phyloP scores from a whole-genome alignment of 305 asterid species.

The Fraxinus latifolia region DNA sequence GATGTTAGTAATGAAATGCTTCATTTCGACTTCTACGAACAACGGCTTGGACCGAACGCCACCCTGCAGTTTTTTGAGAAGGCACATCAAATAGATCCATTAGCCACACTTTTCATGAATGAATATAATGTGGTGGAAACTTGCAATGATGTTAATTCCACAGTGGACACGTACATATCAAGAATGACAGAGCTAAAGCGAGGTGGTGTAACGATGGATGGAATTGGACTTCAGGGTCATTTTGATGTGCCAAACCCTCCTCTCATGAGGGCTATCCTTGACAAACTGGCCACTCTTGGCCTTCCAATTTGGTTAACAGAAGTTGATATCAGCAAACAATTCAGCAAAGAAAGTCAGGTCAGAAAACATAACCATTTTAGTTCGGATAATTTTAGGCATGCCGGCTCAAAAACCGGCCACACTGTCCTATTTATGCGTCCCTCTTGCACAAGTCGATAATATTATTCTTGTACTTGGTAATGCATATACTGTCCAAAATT shows the following conservation, averaged over 20 bases:
- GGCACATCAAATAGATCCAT: constrained; percentile 53
- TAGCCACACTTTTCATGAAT: constrained; percentile 61
- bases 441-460: not conserved
- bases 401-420: not conserved
- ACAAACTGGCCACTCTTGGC: constrained; percentile 60
- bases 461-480: not conserved
- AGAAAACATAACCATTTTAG: not conserved
- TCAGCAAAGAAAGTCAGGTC: constrained; percentile 53
- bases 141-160: constrained; percentile 47
- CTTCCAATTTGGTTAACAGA: constrained; percentile 88
- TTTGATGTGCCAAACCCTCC: constrained; percentile 62
- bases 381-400: not conserved
- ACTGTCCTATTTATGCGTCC: not conserved
- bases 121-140: constrained; percentile 75
- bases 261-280: constrained; percentile 58
- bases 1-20: constrained; percentile 81
- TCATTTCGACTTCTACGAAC: constrained; percentile 59
- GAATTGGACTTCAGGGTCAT: constrained; percentile 79
- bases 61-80: constrained; percentile 44
- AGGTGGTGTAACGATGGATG: constrained; percentile 56
- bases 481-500: not conserved
- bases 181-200: constrained; percentile 46
- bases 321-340: constrained; percentile 54
- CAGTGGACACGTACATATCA: constrained; percentile 47
- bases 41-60: constrained; percentile 54